phyloP scores from a whole-genome alignment of 306 rosid genomes.

The Lathyrus aphaca region DNA sequence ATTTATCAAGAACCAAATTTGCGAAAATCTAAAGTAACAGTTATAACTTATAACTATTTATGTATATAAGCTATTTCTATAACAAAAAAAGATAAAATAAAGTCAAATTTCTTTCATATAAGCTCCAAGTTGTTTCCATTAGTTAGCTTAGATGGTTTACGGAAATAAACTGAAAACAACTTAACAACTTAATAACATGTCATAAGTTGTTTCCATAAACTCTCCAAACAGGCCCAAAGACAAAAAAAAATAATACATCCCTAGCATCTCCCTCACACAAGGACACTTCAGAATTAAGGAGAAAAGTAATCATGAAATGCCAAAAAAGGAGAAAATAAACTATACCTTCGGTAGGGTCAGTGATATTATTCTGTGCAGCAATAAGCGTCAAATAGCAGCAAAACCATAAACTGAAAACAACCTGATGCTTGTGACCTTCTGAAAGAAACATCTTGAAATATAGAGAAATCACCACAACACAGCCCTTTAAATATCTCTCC shows the following conservation, averaged over 20 bases:
- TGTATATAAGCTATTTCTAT: not conserved
- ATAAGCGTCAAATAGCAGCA: slow-evolving; percentile 51
- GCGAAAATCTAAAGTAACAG: not conserved
- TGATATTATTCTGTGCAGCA: slow-evolving; percentile 45
- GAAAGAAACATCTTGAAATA: slow-evolving; percentile 56
- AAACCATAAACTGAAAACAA: slow-evolving; percentile 51
- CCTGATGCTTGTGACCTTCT: slow-evolving; percentile 46
- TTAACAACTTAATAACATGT: not conserved
- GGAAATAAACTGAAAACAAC: not conserved
- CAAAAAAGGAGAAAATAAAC: not conserved
- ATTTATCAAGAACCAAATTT: slow-evolving; percentile 6
- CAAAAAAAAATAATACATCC: not conserved
- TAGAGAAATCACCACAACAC: slow-evolving; percentile 33
- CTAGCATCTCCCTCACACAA: not conserved
- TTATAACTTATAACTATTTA: not conserved
- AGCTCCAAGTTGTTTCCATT: not conserved
- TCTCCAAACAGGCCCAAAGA: not conserved
- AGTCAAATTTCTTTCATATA: not conserved
- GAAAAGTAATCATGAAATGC: slow-evolving; percentile 27
- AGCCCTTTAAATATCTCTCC: slow-evolving; percentile 37
- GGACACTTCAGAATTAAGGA: slow-evolving; percentile 8
- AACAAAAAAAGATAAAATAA: not conserved
- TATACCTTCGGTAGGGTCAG: slow-evolving; percentile 66
- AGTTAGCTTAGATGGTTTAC: not conserved
- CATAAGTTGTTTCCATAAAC: not conserved